Conservation (phyloP, 345 rosid species). For the Syzygium oleosum region DNA sequence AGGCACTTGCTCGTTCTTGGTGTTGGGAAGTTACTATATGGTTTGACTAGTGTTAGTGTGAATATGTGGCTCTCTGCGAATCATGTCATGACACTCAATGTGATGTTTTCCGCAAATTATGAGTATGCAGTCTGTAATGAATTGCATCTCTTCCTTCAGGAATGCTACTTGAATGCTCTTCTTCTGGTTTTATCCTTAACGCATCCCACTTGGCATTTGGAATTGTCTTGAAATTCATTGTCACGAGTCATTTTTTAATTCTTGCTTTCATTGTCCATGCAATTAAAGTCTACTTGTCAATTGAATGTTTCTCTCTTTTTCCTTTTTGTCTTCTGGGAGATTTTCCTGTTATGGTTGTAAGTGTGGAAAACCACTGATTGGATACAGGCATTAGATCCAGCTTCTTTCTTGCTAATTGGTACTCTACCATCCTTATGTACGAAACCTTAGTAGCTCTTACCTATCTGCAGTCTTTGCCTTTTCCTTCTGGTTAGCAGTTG, state of each 20-base stretch:
- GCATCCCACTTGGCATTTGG: background rate
- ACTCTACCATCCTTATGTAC: background rate
- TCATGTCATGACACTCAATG: background rate
- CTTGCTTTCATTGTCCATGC: background rate
- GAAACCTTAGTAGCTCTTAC: background rate
- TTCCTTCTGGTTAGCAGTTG: background rate
- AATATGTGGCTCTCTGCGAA: background rate
- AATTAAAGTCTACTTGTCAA: background rate
- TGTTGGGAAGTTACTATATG: background rate
- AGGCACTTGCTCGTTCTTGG: background rate
- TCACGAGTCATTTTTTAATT: background rate
- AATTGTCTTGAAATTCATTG: background rate
- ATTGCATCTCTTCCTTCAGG: background rate
- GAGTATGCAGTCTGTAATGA: background rate
- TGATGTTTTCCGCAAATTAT: background rate
- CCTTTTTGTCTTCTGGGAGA: background rate
- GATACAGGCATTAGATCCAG: background rate
- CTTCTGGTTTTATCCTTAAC: background rate
- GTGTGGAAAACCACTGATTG: background rate
- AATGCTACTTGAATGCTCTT: background rate
- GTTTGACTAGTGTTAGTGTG: background rate
- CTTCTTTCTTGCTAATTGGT: background rate
- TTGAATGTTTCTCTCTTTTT: background rate
- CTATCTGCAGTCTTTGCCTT: background rate
- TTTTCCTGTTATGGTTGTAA: background rate